Evolutionary conservation across 306 rosid species (phyloP).

Genomic region (Luffa aegyptiaca): DNA sequence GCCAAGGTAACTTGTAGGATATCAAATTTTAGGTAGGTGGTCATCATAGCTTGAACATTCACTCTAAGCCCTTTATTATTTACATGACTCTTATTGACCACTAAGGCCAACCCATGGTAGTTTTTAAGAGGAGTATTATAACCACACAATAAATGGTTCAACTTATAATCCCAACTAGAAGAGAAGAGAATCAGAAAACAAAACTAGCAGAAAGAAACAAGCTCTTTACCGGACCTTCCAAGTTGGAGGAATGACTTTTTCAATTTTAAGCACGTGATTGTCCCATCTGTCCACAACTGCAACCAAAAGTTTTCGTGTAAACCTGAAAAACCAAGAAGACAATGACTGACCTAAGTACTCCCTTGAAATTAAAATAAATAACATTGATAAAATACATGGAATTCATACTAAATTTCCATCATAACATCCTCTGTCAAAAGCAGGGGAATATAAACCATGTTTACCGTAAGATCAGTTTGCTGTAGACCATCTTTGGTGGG

Average conservation of each 20-base stretch:
- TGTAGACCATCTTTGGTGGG: slow-evolving; percentile 88
- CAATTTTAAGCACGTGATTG: slow-evolving; percentile 45
- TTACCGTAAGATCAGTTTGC: slow-evolving; percentile 78
- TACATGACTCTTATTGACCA: background rate
- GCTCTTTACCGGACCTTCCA: slow-evolving; percentile 56
- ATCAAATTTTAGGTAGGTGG: background rate
- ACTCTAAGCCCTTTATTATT: no score
- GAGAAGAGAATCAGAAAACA: background rate
- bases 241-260: slow-evolving; percentile 61
- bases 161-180: background rate
- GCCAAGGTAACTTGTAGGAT: background rate
- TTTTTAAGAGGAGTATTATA: background rate
- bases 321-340: slow-evolving; percentile 34
- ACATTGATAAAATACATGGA: slow-evolving; percentile 5
- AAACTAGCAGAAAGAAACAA: background rate
- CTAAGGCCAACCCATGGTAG: no score
- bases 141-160: background rate
- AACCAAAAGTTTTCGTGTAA: slow-evolving; percentile 72
- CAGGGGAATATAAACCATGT: slow-evolving; percentile 7
- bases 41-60: background rate
- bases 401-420: background rate
- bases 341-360: background rate
- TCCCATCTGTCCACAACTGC: slow-evolving; percentile 84
- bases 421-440: background rate
- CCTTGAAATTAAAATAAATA: background rate